Percentiles rank a stretch among this genome's conserved stretches.
These are phyloP conservation scores for Ophiostoma sp. DNA, from an alignment of 2,329 filamentous ascomycete genomes.

Conservation along the genomic window DNA sequence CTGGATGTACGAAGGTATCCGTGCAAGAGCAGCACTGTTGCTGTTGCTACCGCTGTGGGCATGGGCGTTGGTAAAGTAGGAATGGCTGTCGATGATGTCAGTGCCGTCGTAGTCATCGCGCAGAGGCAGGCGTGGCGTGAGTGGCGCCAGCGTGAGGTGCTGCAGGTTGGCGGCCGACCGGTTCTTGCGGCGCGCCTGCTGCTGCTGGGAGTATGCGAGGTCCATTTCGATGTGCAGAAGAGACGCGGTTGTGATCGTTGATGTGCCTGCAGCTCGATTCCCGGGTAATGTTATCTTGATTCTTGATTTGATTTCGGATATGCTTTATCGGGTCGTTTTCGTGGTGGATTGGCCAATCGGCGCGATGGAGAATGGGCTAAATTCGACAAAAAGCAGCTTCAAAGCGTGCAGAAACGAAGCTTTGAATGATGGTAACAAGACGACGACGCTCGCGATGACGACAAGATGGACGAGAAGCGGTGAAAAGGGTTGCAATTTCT, in stretches of 20 bases:
- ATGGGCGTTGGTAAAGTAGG: constrained; percentile 35
- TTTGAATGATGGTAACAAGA: not conserved
- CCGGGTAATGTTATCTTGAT: not conserved
- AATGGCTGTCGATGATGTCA: constrained; percentile 21
- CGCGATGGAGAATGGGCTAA: not conserved
- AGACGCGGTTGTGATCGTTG: not conserved
- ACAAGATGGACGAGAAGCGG: not conserved
- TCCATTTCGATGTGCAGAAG: constrained; percentile 50
- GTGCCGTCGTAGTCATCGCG: constrained; percentile 47
- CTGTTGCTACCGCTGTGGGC: constrained; percentile 44
- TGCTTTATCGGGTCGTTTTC: not conserved
- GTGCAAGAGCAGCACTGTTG: constrained; percentile 34
- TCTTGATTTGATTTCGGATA: not conserved
- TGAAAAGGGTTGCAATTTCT: not conserved
- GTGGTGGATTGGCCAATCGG: constrained; percentile 5
- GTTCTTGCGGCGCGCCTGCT: constrained; percentile 58
- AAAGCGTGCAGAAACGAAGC: not conserved
- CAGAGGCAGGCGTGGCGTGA: constrained; percentile 62
- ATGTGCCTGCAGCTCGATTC: not conserved
- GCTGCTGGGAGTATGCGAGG: constrained; percentile 61
- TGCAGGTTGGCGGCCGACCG: constrained; percentile 60
- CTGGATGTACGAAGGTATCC: constrained; percentile 57
- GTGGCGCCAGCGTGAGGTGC: constrained; percentile 62
- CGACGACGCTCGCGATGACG: not conserved
- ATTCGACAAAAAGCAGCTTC: not conserved